These are phyloP conservation scores for Mollisia scopiformis DNA, from an alignment of 2,329 filamentous ascomycete genomes.

Conservation along the genomic window DNA sequence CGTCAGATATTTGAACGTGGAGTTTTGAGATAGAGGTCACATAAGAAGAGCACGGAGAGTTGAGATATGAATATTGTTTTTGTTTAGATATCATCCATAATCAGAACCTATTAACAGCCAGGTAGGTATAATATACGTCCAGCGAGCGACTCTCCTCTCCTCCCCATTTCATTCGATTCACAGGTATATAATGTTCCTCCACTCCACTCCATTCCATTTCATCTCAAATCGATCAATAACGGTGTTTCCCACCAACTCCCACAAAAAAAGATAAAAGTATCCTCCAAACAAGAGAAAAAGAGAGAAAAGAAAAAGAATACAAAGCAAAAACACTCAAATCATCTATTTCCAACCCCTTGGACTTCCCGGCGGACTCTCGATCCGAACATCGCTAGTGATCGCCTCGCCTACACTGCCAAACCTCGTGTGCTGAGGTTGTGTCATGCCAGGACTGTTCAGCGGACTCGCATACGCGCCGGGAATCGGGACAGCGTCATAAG, in stretches of 20 bases:
- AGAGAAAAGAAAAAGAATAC: neutral
- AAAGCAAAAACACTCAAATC: neutral
- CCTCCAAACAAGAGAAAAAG: constrained; percentile 1
- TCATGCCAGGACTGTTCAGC: constrained; percentile 49
- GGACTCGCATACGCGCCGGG: constrained; percentile 76
- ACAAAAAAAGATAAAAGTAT: too few relatives aligned
- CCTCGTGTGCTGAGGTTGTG: constrained; percentile 42
- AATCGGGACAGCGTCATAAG: constrained; percentile 86
- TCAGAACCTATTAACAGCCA: constrained; percentile 24
- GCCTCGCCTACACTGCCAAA: constrained; percentile 34
- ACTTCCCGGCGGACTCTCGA: constrained; percentile 36
- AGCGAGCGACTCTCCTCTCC: constrained; percentile 21
- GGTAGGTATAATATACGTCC: constrained; percentile 15
- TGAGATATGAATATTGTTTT: neutral
- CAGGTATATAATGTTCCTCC: constrained; percentile 5
- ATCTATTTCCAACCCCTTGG: constrained; percentile 32
- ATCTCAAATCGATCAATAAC: neutral
- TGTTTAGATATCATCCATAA: constrained; percentile 12
- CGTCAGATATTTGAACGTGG: too few relatives aligned
- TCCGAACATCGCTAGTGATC: constrained; percentile 33
- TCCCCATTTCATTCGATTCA: neutral
- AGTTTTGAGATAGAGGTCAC: too few relatives aligned
- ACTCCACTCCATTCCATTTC: neutral
- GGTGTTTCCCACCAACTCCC: neutral
- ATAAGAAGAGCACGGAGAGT: neutral